Conservation (phyloP, 768 basidiomycete species). For the Suillus bovinus region DNA sequence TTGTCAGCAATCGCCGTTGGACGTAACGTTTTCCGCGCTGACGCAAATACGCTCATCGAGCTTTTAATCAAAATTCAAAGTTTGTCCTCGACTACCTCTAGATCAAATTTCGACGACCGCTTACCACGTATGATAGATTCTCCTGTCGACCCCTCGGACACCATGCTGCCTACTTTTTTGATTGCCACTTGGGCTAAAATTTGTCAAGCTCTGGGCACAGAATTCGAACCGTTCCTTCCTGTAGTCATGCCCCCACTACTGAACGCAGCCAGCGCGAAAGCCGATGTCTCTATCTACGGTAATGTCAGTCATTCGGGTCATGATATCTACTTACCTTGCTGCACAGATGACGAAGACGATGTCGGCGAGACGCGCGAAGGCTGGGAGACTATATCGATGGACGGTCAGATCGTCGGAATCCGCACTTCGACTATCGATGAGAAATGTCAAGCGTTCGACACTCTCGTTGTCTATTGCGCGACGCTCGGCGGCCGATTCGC, state of each 20-base stretch:
- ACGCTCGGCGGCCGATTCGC: conserved; percentile 66
- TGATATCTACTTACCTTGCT: conserved; percentile 3
- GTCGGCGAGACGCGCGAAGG: conserved; percentile 62
- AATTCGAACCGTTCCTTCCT: conserved; percentile 86
- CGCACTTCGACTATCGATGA: conserved; percentile 82
- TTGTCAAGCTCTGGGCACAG: conserved; percentile 79
- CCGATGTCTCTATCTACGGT: conserved; percentile 77
- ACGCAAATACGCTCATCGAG: conserved; percentile 71
- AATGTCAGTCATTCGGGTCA: conserved; percentile 16
- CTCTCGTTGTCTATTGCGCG: conserved; percentile 78
- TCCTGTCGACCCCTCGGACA: conserved; percentile 69
- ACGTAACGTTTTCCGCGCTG: conserved; percentile 72
- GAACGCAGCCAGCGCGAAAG: conserved; percentile 74
- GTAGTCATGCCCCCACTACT: conserved; percentile 83
- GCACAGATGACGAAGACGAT: conserved; percentile 56
- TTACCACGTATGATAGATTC: conserved; percentile 43
- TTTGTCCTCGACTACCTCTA: conserved; percentile 31
- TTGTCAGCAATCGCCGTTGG: conserved; percentile 81
- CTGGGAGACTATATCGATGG: conserved; percentile 77
- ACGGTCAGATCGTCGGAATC: conserved; percentile 76
- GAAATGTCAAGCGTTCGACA: conserved; percentile 86
- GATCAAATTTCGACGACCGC: not conserved
- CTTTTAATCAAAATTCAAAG: conserved; percentile 78
- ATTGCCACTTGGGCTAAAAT: conserved; percentile 90
- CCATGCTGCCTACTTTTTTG: conserved; percentile 71